Percentiles rank a stretch among this genome's conserved stretches.
Evolutionary conservation across 331 rosid genomes (phyloP).

Genomic region (Quercus phellos): DNA sequence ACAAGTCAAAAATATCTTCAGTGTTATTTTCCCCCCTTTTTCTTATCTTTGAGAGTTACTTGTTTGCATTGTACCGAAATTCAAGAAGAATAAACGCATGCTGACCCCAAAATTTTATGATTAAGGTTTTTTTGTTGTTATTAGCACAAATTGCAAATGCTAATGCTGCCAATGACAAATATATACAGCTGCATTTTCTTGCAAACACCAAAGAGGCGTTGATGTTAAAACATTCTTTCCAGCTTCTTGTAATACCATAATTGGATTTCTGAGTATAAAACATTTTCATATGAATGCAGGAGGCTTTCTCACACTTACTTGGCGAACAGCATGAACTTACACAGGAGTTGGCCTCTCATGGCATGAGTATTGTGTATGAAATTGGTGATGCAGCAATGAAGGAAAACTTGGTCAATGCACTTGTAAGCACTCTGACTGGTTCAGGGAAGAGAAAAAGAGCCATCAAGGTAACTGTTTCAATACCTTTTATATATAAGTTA

Average conservation of each 20-base stretch:
- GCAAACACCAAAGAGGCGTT: background rate
- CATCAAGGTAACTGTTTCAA: conserved; percentile 58
- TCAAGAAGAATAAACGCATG: background rate
- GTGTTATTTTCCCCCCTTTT: background rate
- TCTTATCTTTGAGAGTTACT: background rate
- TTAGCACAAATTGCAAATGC: background rate
- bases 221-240: conserved; percentile 1
- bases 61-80: background rate
- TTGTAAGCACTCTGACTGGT: conserved; percentile 81
- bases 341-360: conserved; percentile 96
- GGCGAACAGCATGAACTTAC: conserved; percentile 96
- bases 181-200: background rate
- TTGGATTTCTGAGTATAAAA: conserved; percentile 2
- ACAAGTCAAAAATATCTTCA: background rate
- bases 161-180: background rate
- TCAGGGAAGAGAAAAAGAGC: conserved; percentile 91
- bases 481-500: conserved; percentile 18
- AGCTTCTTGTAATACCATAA: conserved; percentile 6
- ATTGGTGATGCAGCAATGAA: conserved; percentile 88
- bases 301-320: conserved; percentile 88
- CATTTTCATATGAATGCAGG: conserved; percentile 53
- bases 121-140: no score
- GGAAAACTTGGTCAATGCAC: conserved; percentile 75
- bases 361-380: conserved; percentile 98
- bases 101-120: no score